Base-by-base conservation (phyloP, 176 grass and related monocot species). In the Musa troglodytarum region DNA sequence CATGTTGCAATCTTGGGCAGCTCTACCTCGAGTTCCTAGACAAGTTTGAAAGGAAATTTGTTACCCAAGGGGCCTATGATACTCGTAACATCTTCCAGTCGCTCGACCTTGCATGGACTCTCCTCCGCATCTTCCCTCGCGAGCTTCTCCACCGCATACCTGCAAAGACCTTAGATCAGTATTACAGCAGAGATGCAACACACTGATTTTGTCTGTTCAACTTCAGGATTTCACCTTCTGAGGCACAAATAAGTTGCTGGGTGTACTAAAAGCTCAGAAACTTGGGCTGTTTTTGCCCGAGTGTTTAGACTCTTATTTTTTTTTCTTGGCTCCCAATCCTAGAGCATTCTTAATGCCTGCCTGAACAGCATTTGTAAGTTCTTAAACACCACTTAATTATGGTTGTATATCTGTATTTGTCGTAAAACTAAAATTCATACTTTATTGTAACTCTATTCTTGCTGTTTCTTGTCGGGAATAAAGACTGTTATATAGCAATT, bases 1-100 rank as follows among this genome's bases (percentile, higher is more conserved):
- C 63, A 61, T 29, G 25, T 28, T 34, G 50, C 72, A 49, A 68
- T 65, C 50, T 71, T 54, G 54, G 29, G 22, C 88, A 99, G 95
- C 95, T 99, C 3, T 94, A 99, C 56, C 82, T 99, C 3, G 95
- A 94, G 71, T 99, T 99, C 74, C 80, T 99, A n/a, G 95, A 99
- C 54, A 99, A 94, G 73, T 99, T 99, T 62, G 95, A 99, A 69
- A 81, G 80, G 69, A 94, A 99, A 77, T 91, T 99, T 55, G 95
- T 99, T 10, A 14, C 84, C 10, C 95, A 99, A 84, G 86, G 95
- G 0, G 90, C 88, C 76, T 99, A 98, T 9, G 95, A 98, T 53
- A 91, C 88, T 0, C 80, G 94, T 11, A 93, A 94, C 86, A 91
- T 99, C 74, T 94, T 99, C 85, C 95, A 99, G 58, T 99, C 90